phyloP scores from a whole-genome alignment of 352 stramenopile species.

The Pythium folliculosum region DNA sequence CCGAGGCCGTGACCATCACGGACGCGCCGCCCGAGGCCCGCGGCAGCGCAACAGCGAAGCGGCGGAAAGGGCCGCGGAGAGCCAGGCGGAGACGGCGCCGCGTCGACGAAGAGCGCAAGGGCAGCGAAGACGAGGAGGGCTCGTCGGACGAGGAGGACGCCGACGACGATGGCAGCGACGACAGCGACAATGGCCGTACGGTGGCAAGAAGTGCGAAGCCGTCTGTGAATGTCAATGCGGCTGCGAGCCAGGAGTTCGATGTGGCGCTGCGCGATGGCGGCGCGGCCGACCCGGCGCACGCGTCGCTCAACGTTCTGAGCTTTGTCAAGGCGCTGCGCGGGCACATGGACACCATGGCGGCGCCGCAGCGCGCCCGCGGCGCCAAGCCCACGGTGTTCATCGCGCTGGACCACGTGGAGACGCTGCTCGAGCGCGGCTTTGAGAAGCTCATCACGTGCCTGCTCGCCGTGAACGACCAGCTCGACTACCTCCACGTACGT shows the following conservation, averaged over 20 bases:
- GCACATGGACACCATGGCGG: conserved; percentile 38
- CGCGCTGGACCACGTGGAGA: conserved; percentile 68
- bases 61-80: not conserved
- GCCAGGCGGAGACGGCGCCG: not conserved
- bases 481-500: conserved; percentile 54
- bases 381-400: conserved; percentile 51
- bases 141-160: not conserved
- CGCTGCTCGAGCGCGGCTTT: conserved; percentile 59
- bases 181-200: not conserved
- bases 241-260: not conserved
- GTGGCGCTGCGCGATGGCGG: not conserved
- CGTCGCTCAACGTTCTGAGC: conserved; percentile 65
- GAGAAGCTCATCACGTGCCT: conserved; percentile 59
- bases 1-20: conserved; percentile 19
- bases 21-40: conserved; percentile 4
- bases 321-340: conserved; percentile 65
- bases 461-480: conserved; percentile 71
- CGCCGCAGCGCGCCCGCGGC: not conserved
- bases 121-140: conserved; percentile 8
- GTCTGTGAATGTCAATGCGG: not conserved
- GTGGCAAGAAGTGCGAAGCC: not conserved
- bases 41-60: not conserved
- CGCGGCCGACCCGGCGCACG: conserved; percentile 24
- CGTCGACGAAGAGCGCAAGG: conserved; percentile 8
- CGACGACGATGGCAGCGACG: not conserved